Conservation (phyloP, 1,139 yeast genomes). For the Candida gigantensis region DNA sequence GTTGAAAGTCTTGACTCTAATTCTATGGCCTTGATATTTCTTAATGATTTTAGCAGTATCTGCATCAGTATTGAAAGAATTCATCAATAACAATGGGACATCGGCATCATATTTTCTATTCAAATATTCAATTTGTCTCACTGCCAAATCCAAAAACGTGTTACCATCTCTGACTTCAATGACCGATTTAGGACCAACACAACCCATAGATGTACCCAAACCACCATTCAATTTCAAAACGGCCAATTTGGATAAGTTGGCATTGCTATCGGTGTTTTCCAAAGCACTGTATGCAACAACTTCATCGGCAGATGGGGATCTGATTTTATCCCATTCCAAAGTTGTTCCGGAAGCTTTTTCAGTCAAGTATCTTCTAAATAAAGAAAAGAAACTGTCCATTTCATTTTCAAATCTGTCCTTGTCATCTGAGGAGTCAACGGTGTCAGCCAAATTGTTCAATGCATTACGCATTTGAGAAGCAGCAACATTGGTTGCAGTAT, state of each 20-base stretch:
- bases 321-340: slow-evolving; percentile 93
- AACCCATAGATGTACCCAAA: slow-evolving; percentile 98
- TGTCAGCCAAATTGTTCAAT: slow-evolving; percentile 82
- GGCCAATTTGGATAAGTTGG: slow-evolving; percentile 79
- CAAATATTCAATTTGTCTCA: slow-evolving; percentile 94
- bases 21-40: slow-evolving; percentile 95
- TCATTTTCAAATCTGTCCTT: slow-evolving; percentile 78
- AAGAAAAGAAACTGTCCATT: slow-evolving; percentile 92
- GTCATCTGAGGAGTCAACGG: slow-evolving; percentile 59
- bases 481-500: slow-evolving; percentile 92
- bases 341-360: slow-evolving; percentile 87
- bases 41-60: slow-evolving; percentile 95
- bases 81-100: slow-evolving; percentile 95
- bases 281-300: slow-evolving; percentile 75
- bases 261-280: slow-evolving; percentile 30
- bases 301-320: slow-evolving; percentile 84
- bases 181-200: slow-evolving; percentile 98
- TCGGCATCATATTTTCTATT: slow-evolving; percentile 89
- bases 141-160: slow-evolving; percentile 91
- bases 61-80: slow-evolving; percentile 95
- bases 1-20: slow-evolving; percentile 92
- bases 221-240: slow-evolving; percentile 98
- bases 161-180: slow-evolving; percentile 98
- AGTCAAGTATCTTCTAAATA: slow-evolving; percentile 87
- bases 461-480: slow-evolving; percentile 98